phyloP scores from a whole-genome alignment of 768 basidiomycete species.

The Tylopilus felleus region DNA sequence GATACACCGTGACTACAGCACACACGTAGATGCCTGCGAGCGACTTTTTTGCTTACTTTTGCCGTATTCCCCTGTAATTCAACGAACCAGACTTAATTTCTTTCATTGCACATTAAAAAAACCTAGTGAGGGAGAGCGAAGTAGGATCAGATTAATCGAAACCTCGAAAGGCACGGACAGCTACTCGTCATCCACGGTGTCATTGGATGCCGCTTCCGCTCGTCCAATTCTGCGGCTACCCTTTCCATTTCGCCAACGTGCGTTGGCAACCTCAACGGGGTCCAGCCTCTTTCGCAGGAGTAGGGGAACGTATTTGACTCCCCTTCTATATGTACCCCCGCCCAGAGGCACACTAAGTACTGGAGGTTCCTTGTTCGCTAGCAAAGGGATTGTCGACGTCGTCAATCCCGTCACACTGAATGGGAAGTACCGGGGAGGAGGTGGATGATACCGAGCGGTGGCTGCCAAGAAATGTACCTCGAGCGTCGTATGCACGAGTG shows the following conservation, averaged over 20 bases:
- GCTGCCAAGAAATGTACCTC: constrained; percentile 63
- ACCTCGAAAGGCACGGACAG: background rate
- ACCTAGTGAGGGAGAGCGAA: no score
- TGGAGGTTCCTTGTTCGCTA: constrained; percentile 16
- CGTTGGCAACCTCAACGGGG: constrained; percentile 69
- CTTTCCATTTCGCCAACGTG: constrained; percentile 71
- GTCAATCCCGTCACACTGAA: constrained; percentile 27
- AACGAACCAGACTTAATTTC: constrained; percentile 15
- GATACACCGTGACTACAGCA: constrained; percentile 3
- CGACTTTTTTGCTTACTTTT: constrained; percentile 20
- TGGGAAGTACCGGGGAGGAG: constrained; percentile 39
- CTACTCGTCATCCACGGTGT: constrained; percentile 7
- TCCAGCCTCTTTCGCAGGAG: constrained; percentile 66
- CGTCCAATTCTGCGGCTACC: constrained; percentile 46
- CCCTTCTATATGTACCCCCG: constrained; percentile 62
- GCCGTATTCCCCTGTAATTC: constrained; percentile 8
- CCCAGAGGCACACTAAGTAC: constrained; percentile 62
- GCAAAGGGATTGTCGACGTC: constrained; percentile 14
- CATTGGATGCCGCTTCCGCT: constrained; percentile 12
- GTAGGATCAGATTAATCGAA: background rate
- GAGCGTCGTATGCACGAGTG: constrained; percentile 61
- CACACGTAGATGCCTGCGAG: constrained; percentile 8
- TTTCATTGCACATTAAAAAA: background rate
- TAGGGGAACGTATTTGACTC: constrained; percentile 63
- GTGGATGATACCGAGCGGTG: constrained; percentile 48